Conservation (phyloP, 176 grass and related monocot species). For the Urochloa ruziziensis region DNA sequence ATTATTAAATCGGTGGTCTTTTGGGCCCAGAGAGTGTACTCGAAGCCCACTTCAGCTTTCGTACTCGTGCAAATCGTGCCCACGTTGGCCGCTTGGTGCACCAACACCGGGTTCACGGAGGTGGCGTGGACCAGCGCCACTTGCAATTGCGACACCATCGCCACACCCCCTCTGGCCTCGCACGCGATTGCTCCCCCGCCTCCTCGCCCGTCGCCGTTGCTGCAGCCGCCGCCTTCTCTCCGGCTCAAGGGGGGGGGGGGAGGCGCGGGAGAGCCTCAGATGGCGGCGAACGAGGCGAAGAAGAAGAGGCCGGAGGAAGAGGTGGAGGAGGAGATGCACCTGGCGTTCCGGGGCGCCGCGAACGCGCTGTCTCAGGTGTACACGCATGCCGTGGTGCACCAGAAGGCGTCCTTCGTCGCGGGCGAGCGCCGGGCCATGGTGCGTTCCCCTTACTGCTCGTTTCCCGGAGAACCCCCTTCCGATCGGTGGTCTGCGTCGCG, state of each 20-base stretch:
- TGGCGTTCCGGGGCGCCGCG: constrained; percentile 50
- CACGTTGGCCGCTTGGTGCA: background rate
- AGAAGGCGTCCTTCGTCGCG: constrained; percentile 45
- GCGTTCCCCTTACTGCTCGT: background rate
- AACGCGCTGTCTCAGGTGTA: constrained; percentile 73
- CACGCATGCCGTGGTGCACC: constrained; percentile 41
- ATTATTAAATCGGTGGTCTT: background rate
- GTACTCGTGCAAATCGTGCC: background rate
- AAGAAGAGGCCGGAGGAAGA: constrained; percentile 41
- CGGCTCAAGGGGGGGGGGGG: background rate
- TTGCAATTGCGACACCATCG: constrained; percentile 11
- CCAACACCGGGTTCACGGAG: constrained; percentile 17
- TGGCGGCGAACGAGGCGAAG: constrained; percentile 45
- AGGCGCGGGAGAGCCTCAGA: background rate
- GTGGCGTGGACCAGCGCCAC: background rate
- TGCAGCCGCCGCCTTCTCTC: background rate
- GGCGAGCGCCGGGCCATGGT: constrained; percentile 52
- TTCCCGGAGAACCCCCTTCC: background rate
- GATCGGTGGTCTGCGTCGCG: constrained; percentile 1
- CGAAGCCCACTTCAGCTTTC: background rate
- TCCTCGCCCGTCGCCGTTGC: background rate
- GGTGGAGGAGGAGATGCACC: constrained; percentile 57
- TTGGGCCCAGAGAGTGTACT: background rate
- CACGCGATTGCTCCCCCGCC: background rate
- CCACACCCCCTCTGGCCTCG: background rate